phyloP scores from a whole-genome alignment of 2,329 filamentous ascomycete genomes.

The Cordyceps pruinosa region DNA sequence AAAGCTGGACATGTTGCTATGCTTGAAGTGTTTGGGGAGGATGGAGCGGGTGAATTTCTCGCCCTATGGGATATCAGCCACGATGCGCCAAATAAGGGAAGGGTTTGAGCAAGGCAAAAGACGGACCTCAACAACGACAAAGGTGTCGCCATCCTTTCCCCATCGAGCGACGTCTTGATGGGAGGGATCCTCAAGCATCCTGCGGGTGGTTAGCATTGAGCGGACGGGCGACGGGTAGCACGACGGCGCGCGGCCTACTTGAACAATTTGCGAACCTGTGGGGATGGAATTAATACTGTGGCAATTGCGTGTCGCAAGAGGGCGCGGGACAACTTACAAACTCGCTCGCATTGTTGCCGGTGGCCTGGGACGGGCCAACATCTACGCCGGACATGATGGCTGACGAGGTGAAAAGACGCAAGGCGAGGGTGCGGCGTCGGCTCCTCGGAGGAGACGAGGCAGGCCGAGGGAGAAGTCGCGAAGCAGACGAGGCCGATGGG shows the following conservation, averaged over 20 bases:
- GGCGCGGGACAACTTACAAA: constrained; percentile 60
- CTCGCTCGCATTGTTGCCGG: constrained; percentile 81
- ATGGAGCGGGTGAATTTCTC: constrained; percentile 98
- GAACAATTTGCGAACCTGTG: constrained; percentile 92
- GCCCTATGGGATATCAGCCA: constrained; percentile 52
- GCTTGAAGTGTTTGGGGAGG: constrained; percentile 96
- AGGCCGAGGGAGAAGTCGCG: not conserved
- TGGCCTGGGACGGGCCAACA: constrained; percentile 28
- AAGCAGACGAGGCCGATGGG: not conserved
- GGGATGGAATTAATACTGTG: constrained; percentile 22
- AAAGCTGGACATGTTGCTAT: constrained; percentile 97
- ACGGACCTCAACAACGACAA: constrained; percentile 89
- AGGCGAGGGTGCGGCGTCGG: constrained; percentile 1
- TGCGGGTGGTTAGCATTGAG: constrained; percentile 32
- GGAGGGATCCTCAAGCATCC: constrained; percentile 93
- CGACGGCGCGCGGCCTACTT: constrained; percentile 55
- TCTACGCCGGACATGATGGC: constrained; percentile 29
- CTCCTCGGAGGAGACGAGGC: constrained; percentile 5
- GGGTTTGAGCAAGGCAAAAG: constrained; percentile 1
- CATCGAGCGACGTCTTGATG: constrained; percentile 91
- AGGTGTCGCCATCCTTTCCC: constrained; percentile 91
- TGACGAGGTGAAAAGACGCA: not conserved
- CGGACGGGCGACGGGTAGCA: constrained; percentile 16
- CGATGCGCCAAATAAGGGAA: not conserved
- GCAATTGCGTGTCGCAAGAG: not conserved